phyloP scores from a whole-genome alignment of 2,329 filamentous ascomycete species.

The Fusarium illudens region DNA sequence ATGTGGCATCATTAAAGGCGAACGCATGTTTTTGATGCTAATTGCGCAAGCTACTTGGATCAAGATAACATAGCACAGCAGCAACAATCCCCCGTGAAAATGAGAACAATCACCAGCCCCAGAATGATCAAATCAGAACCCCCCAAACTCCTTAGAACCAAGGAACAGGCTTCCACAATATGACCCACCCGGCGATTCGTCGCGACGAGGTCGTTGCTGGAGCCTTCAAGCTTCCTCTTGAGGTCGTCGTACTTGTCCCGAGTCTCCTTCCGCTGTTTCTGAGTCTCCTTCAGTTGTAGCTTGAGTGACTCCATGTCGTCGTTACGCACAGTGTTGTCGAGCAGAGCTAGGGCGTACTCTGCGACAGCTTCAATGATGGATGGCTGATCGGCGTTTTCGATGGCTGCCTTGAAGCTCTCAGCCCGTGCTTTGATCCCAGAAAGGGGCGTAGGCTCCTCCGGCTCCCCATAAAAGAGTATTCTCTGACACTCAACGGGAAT shows the following conservation, averaged over 20 bases:
- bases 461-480: background rate
- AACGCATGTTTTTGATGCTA: background rate
- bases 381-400: background rate
- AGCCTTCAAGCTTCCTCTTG: too few species aligned
- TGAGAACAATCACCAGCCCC: too few species aligned
- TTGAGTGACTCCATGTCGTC: background rate
- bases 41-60: background rate
- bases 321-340: background rate
- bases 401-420: background rate
- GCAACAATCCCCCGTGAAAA: too few species aligned
- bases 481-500: background rate
- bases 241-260: too few species aligned
- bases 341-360: background rate
- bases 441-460: background rate
- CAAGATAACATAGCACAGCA: background rate
- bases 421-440: background rate
- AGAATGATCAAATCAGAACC: background rate
- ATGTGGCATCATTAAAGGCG: background rate
- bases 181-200: background rate
- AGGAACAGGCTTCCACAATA: background rate
- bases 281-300: background rate
- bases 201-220: background rate
- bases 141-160: background rate
- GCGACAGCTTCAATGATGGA: background rate
- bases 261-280: background rate